phyloP scores from a whole-genome alignment of 2,329 filamentous ascomycete species.

The Aureobasidium zeae region DNA sequence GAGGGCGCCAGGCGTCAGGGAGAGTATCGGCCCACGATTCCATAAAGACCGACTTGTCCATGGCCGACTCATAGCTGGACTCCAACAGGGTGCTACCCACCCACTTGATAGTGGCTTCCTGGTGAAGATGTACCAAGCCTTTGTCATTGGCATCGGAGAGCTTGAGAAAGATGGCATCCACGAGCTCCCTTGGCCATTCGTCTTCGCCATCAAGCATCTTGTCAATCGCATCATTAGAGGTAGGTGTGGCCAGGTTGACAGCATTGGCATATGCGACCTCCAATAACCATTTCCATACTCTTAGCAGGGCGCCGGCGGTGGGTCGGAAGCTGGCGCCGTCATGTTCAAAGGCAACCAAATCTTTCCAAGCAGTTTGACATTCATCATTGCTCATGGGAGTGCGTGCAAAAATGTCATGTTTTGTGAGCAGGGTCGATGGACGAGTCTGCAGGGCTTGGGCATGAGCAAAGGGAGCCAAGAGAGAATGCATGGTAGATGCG shows the following conservation, averaged over 20 bases:
- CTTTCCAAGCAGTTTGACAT: constrained; percentile 42
- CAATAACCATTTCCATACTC: constrained; percentile 41
- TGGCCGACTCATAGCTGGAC: constrained; percentile 13
- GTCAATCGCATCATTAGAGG: constrained; percentile 25
- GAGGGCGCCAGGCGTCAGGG: constrained; percentile 27
- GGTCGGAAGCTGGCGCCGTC: constrained; percentile 18
- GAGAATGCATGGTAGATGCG: constrained; percentile 28
- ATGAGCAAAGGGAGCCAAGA: constrained; percentile 33
- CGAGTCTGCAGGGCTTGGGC: neutral
- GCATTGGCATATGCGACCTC: constrained; percentile 34
- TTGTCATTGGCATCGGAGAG: neutral
- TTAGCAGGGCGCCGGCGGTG: constrained; percentile 38
- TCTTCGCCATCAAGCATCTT: constrained; percentile 29
- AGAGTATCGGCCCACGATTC: constrained; percentile 30
- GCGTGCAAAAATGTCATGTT: constrained; percentile 34
- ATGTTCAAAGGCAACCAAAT: constrained; percentile 46
- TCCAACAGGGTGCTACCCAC: constrained; percentile 22
- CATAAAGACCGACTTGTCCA: constrained; percentile 26
- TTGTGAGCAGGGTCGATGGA: constrained; percentile 16
- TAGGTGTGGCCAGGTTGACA: constrained; percentile 29
- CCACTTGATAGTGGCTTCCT: constrained; percentile 4
- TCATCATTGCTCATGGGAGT: constrained; percentile 45
- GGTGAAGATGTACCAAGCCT: neutral
- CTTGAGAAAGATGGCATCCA: constrained; percentile 29
- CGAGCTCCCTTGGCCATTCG: constrained; percentile 30